Conservation (phyloP, 1,284 basidiomycete genomes). For the Mycena sp. region DNA sequence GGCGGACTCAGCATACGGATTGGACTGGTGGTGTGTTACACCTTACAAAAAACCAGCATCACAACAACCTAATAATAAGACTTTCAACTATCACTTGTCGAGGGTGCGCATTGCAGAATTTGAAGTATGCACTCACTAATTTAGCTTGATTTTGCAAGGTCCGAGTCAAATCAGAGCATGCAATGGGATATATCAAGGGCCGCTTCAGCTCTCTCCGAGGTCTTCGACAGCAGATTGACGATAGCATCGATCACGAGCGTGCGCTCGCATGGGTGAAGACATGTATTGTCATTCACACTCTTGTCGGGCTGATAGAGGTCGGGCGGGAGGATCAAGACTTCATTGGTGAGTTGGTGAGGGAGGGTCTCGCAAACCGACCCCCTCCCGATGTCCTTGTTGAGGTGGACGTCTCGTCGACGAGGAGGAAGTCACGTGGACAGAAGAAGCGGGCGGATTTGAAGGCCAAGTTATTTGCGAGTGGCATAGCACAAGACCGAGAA, state of each 20-base stretch:
- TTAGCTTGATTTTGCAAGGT: constrained; percentile 1
- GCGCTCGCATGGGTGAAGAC: constrained; percentile 34
- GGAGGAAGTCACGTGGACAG: background rate
- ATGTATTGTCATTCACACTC: constrained; percentile 32
- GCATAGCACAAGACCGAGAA: background rate
- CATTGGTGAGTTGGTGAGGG: constrained; percentile 4
- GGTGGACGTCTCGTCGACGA: background rate
- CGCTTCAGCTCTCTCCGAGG: constrained; percentile 37
- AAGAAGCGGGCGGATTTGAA: background rate
- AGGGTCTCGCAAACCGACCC: background rate
- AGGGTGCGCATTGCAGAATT: background rate
- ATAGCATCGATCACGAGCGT: constrained; percentile 28
- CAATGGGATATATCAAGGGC: constrained; percentile 41
- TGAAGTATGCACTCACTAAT: too few relatives aligned
- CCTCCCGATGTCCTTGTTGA: background rate
- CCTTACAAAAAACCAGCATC: constrained; percentile 23
- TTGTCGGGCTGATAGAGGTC: constrained; percentile 12
- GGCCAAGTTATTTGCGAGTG: constrained; percentile 4
- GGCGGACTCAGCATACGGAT: constrained; percentile 14
- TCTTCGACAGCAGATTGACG: constrained; percentile 31
- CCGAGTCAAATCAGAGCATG: constrained; percentile 32
- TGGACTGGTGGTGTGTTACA: constrained; percentile 7
- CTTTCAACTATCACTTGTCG: constrained; percentile 17
- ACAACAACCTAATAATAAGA: background rate
- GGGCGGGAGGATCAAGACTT: constrained; percentile 9